Evolutionary conservation across 306 rosid genomes (phyloP), one percentile per base, ranked within the genome.

Genomic region (Medicago arabica): DNA sequence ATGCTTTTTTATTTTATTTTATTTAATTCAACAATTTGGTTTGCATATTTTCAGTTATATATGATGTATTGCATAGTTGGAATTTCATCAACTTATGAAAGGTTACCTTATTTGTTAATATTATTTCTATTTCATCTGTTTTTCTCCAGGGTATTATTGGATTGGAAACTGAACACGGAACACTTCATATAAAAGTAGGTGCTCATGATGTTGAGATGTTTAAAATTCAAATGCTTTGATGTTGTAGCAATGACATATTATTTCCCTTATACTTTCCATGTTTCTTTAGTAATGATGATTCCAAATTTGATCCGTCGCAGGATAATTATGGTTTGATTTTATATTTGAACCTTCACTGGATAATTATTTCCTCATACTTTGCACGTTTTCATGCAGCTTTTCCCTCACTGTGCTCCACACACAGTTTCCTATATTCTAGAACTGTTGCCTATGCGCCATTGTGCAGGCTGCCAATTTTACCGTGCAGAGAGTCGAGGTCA

Each of bases 401-500:
- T 92, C 82, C 93, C 99, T 9, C 93, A 92, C 67, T 95, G 97
- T 74, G 97, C 97, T 38, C 97, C 99, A 16, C 85, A 82, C 74
- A 86, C 97, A n/a, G 92, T 95, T 39, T 79, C 87, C 75, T 90
- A 90, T 88, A 86, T 95, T 83, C 89, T 92, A 19, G 86, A 87
- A 77, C 66, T 95, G 84, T 83, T 95, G 87, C n/a, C 76, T 58
- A 72, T 92, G 82, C 86, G 81, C 74, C 97, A 90, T 67, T 92
- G 97, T 69, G 97, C 99, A 13, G 99, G 99, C 58, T 95, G 97
- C 80, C 91, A 90, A 72, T 90, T 95, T 71, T 89, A 89, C 85
- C 99, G 97, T 17, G 96, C 97, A 8, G 99, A 95, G 84, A 58
- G 87, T 73, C 87, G 96, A 66, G 97, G 97, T 17, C 72, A 82